These are phyloP conservation scores for Schoenoplectus tabernaemontani DNA, from an alignment of 202 grass and related monocot species.

Conservation along the genomic window DNA sequence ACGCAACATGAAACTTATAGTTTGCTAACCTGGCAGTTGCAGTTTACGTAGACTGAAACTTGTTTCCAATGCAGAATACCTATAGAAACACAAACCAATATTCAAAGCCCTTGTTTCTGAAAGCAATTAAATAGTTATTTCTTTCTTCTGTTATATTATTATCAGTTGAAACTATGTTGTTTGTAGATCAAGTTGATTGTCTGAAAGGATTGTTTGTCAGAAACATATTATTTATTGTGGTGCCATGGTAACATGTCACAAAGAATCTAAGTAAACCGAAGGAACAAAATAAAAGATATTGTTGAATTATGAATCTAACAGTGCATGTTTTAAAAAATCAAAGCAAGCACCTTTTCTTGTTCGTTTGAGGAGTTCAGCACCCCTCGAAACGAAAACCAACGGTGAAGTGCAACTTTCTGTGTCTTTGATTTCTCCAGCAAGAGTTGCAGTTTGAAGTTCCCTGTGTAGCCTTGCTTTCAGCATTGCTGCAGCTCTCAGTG, in stretches of 20 bases:
- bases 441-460: slow-evolving; percentile 53
- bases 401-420: slow-evolving; percentile 42
- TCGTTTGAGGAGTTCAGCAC: slow-evolving; percentile 84
- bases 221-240: neutral
- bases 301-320: neutral
- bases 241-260: neutral
- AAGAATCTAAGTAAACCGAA: neutral
- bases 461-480: slow-evolving; percentile 71
- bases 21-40: slow-evolving; percentile 50
- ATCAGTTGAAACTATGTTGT: neutral
- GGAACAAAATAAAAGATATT: neutral
- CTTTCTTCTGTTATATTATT: neutral
- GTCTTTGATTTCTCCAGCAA: slow-evolving; percentile 36
- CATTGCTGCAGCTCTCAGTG: slow-evolving; percentile 68
- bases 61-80: slow-evolving; percentile 92
- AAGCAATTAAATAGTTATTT: neutral
- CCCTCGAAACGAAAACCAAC: slow-evolving; percentile 60
- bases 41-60: slow-evolving; percentile 60
- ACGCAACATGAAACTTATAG: neutral
- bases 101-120: neutral
- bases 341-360: slow-evolving; percentile 58
- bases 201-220: neutral
- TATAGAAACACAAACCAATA: slow-evolving; percentile 23
- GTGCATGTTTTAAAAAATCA: neutral
- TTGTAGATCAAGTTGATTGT: neutral